Conservation (phyloP, 768 basidiomycete genomes). For the Leucocoprinus birnbaumii region DNA sequence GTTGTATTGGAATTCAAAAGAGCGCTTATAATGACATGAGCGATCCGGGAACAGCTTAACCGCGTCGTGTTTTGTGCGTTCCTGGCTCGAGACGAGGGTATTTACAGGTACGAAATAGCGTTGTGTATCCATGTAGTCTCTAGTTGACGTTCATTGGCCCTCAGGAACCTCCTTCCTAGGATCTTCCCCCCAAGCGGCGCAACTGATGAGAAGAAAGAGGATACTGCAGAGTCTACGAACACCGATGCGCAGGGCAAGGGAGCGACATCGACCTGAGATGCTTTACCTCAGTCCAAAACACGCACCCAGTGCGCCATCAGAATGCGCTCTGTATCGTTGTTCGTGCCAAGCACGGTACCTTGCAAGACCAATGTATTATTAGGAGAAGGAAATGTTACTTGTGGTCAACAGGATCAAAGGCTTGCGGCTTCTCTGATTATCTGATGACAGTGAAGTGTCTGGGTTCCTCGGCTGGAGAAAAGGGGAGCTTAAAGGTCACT, state of each 20-base stretch:
- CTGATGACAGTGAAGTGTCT: neutral
- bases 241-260: neutral
- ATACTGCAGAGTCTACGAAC: neutral
- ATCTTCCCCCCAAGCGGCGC: slow-evolving; percentile 49
- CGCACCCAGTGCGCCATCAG: neutral
- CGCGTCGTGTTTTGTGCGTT: slow-evolving; percentile 76
- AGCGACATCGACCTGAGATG: neutral
- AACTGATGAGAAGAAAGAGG: neutral
- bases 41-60: slow-evolving; percentile 44
- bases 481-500: neutral
- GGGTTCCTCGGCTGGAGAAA: neutral
- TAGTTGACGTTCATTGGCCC: neutral
- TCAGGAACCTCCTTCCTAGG: slow-evolving; percentile 50
- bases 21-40: neutral
- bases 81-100: slow-evolving; percentile 56
- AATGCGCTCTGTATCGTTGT: neutral
- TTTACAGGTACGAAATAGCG: slow-evolving; percentile 55
- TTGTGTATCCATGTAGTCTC: neutral
- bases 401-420: neutral
- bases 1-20: slow-evolving; percentile 9
- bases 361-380: neutral
- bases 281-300: neutral
- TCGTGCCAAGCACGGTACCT: neutral
- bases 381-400: neutral
- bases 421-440: neutral